phyloP scores from a whole-genome alignment of 352 stramenopile species.

The Phytophthora podocarpi region DNA sequence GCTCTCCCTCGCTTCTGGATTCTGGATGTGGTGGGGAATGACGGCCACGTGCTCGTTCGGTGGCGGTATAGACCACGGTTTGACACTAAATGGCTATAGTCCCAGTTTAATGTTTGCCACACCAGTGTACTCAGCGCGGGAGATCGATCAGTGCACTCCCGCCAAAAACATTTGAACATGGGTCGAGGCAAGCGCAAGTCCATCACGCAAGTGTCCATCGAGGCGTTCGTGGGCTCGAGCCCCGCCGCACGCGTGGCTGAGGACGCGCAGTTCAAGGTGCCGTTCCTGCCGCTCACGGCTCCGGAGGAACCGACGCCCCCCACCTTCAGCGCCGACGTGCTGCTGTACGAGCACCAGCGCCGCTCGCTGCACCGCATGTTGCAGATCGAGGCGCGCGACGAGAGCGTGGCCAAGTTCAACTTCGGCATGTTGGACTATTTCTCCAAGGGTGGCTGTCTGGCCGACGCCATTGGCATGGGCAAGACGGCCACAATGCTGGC shows the following conservation, averaged over 20 bases:
- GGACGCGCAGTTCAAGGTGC: slow-evolving; percentile 82
- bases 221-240: slow-evolving; percentile 51
- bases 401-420: slow-evolving; percentile 67
- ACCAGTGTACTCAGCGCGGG: not conserved
- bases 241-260: slow-evolving; percentile 41
- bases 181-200: slow-evolving; percentile 26
- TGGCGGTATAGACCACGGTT: not conserved
- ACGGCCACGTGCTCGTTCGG: slow-evolving; percentile 29
- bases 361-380: slow-evolving; percentile 86
- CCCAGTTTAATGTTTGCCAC: not conserved
- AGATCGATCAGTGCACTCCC: not conserved
- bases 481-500: slow-evolving; percentile 87
- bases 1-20: slow-evolving; percentile 6
- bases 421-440: slow-evolving; percentile 79
- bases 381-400: slow-evolving; percentile 78
- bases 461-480: slow-evolving; percentile 83
- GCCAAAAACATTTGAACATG: slow-evolving; percentile 19
- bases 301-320: slow-evolving; percentile 65
- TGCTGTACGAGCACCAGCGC: slow-evolving; percentile 82
- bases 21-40: not conserved
- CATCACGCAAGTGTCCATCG: slow-evolving; percentile 58
- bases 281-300: slow-evolving; percentile 78
- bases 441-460: slow-evolving; percentile 71
- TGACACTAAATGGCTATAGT: slow-evolving; percentile 4
- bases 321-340: slow-evolving; percentile 49